Evolutionary conservation across 2,329 filamentous ascomycete genomes (phyloP), one percentile per base, ranked within the genome.

Genomic region (Pseudogymnoascus verrucosus): DNA sequence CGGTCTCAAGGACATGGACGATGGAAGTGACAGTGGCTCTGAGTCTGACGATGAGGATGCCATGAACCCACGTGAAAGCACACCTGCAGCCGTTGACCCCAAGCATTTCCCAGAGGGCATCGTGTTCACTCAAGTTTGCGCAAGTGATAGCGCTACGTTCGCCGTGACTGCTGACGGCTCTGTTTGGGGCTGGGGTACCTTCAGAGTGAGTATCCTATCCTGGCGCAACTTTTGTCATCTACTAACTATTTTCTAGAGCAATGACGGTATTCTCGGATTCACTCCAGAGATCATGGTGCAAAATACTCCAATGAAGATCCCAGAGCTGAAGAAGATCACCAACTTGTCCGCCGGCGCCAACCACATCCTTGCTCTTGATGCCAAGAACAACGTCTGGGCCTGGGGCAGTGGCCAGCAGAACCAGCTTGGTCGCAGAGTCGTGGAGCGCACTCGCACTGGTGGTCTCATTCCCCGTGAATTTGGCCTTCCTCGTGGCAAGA

Each of bases 111-210:
- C 83, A 4, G 79, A 83, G 47, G 83, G 81, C 57, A 88, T 87
- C 1, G 65, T 81, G 61, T 90, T 86, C 65, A 82, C 83, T 19
- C 84, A 90, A 71, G 80, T 93, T 64, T 84, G 84, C 44, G 89
- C 89, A 36, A 85, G 85, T 61, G 89, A 93, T 76, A 91, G 86
- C 72, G 85, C 87, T 54, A 89, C 85, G 2, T 92, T 93, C 74
- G 89, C 83, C 8, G 80, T 95, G 36, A 93, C 90, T 10, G 83
- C 86, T 54, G 85, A 89, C 65, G 90, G 90, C 16, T 80, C 83
- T 61, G 87, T 95, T 31, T 95, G 91, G 71, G 90, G 90, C 65
- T 95, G 90, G 89, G 90, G 90, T 40, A 91, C 89, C 11, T 95
- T 95, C 79, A 81, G 89, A 69, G 82, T 86, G 78, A 73, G 80